These are phyloP conservation scores for Yamadazyma buinensis DNA, from an alignment of 1,139 yeast genomes.

Conservation along the genomic window DNA sequence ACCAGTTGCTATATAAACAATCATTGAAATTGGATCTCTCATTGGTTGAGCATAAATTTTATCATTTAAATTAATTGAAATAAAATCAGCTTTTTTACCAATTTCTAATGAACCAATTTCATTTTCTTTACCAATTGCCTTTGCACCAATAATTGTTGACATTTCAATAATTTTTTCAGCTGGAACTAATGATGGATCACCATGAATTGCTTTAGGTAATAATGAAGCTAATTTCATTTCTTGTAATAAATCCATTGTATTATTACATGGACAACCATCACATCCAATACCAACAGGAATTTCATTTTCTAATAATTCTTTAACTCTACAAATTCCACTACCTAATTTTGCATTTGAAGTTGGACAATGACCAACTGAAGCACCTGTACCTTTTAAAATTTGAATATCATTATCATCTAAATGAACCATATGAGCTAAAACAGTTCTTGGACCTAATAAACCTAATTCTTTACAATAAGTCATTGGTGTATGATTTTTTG, in stretches of 20 bases:
- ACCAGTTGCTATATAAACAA: slow-evolving; percentile 20
- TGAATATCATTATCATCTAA: slow-evolving; percentile 20
- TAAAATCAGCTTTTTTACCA: slow-evolving; percentile 22
- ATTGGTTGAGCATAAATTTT: slow-evolving; percentile 14
- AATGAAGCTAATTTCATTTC: slow-evolving; percentile 23
- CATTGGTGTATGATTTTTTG: slow-evolving; percentile 19
- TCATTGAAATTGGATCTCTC: slow-evolving; percentile 17
- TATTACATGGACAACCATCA: slow-evolving; percentile 21
- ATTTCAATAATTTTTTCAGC: slow-evolving; percentile 21
- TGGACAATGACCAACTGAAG: slow-evolving; percentile 23
- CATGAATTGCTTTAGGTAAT: slow-evolving; percentile 21
- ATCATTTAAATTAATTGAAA: slow-evolving; percentile 15
- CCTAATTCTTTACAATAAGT: slow-evolving; percentile 17
- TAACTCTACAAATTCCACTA: slow-evolving; percentile 20
- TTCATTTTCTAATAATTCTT: slow-evolving; percentile 18
- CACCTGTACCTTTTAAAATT: slow-evolving; percentile 16
- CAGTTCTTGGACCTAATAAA: slow-evolving; percentile 17
- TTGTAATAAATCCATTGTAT: slow-evolving; percentile 18
- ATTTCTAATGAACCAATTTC: slow-evolving; percentile 19
- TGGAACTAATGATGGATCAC: slow-evolving; percentile 16
- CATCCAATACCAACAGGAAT: slow-evolving; percentile 22
- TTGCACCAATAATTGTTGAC: slow-evolving; percentile 17
- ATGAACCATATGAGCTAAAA: slow-evolving; percentile 20
- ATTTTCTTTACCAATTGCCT: slow-evolving; percentile 15
- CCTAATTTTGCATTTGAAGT: slow-evolving; percentile 24